Base-by-base conservation (phyloP, 441 rosid genomes). In the Bruguiera hainesii region DNA sequence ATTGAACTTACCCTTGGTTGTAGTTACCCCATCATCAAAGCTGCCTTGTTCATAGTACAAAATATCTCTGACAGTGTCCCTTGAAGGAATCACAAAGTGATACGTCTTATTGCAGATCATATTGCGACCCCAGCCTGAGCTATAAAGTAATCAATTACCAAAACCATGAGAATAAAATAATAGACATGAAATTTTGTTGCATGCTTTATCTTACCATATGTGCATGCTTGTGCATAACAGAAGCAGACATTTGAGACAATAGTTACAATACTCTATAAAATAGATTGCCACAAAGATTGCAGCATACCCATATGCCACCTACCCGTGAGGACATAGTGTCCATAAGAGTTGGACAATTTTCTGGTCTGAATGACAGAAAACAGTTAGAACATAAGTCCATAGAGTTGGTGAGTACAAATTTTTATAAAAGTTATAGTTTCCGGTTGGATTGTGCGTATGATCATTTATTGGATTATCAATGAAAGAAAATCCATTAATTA, bases 61-160 rank as follows among this genome's bases (percentile, higher is more conserved):
- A 64, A 74, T 74, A 49, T 85, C 85, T 0, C 81, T 74, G 65
- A 79, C 70, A 15, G 83, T 79, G 63, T 85, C 89, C 77, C 82
- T 90, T 29, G 93, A 85, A 0, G 96, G 96, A 65, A 93, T 70
- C 69, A 93, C 74, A 60, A 93, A 93, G 73, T 93, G 98, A 70
- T 90, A 93, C 85, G 86, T 93, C 83, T 88, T 90, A 73, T 86
- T 89, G 83, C 96, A 90, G 30, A 90, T 83, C 78, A 89, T 76
- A 67, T 89, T 83, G 60, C 84, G 82, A 21, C 89, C 90, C 98
- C 98, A 93, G 48, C 98, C 98, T 93, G 82, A 65, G 57, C 79
- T 48, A 73, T 39, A 53, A 68, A 35, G 20, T 39, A 72, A 71
- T 23, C 10, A 51, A 60, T 21, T 39, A 26, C 55, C 66, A 65